A percentile compares a stretch with the other conserved stretches of the same genome.
Evolutionary conservation across 1,284 basidiomycete species (phyloP).

Genomic region (Pyrrhoderma lamaoense): DNA sequence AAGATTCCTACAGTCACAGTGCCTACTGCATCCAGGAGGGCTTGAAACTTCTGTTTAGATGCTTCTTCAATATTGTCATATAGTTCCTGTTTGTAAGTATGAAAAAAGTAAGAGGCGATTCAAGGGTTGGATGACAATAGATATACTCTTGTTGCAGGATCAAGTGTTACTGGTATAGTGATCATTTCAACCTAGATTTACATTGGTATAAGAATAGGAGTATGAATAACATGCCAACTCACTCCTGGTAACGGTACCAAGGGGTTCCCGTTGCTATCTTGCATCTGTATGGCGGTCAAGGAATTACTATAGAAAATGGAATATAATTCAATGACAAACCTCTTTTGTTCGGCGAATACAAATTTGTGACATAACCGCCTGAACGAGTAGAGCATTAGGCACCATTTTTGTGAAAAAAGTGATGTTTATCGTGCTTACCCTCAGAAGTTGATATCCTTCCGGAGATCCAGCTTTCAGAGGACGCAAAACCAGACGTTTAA

Average conservation of each 20-base stretch:
- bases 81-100: conserved; percentile 38
- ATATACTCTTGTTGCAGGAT: conserved; percentile 57
- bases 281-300: conserved; percentile 48
- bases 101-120: neutral
- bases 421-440: conserved; percentile 32
- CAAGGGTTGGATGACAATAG: neutral
- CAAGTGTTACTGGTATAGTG: conserved; percentile 61
- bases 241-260: conserved; percentile 75
- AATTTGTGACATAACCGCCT: conserved; percentile 79
- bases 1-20: conserved; percentile 32
- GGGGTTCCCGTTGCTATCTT: conserved; percentile 65
- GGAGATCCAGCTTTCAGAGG: conserved; percentile 64
- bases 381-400: conserved; percentile 16
- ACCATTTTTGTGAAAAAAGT: conserved; percentile 11
- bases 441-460: conserved; percentile 61
- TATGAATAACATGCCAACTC: conserved; percentile 18
- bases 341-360: conserved; percentile 86
- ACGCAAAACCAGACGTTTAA: conserved; percentile 66
- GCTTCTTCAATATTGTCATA: conserved; percentile 71
- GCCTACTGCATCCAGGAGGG: conserved; percentile 39
- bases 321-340: conserved; percentile 31
- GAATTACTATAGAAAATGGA: neutral
- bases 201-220: neutral
- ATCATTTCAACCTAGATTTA: conserved; percentile 61
- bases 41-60: conserved; percentile 56